Conservation (phyloP, 164 flowering plant genomes). For the Chimonanthus salicifolius region DNA sequence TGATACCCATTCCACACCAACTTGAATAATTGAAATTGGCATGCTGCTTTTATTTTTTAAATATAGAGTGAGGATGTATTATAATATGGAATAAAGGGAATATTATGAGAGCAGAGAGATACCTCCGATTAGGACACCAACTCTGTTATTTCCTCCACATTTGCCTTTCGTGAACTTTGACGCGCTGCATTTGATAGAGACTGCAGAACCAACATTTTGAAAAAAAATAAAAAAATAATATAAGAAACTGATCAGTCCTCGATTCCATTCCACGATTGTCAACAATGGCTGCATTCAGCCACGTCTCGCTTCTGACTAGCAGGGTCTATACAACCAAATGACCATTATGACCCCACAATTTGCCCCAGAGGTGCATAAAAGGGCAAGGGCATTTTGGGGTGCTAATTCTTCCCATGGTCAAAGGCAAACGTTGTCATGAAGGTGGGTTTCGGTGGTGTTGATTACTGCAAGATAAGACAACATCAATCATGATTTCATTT, state of each 20-base stretch:
- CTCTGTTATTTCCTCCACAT: conserved; percentile 52
- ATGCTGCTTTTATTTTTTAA: background rate
- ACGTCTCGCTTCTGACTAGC: background rate
- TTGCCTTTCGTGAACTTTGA: conserved; percentile 41
- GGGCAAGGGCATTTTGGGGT: background rate
- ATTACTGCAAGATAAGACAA: no score
- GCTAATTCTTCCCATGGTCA: background rate
- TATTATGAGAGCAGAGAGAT: background rate
- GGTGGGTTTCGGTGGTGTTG: no score
- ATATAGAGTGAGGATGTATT: no score
- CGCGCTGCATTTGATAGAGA: conserved; percentile 33
- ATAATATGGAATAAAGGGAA: background rate
- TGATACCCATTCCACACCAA: background rate
- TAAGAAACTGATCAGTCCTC: background rate
- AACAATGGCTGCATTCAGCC: background rate
- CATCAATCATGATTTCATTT: background rate
- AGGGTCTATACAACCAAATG: background rate
- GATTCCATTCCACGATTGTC: background rate
- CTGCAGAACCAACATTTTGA: conserved; percentile 18
- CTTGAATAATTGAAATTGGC: no score
- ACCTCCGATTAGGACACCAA: conserved; percentile 68
- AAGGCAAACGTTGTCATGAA: background rate
- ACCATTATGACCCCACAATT: background rate
- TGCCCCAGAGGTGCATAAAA: background rate
- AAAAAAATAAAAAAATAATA: background rate